Conservation (phyloP, 345 rosid species). For the Gynandropsis gynandra region DNA sequence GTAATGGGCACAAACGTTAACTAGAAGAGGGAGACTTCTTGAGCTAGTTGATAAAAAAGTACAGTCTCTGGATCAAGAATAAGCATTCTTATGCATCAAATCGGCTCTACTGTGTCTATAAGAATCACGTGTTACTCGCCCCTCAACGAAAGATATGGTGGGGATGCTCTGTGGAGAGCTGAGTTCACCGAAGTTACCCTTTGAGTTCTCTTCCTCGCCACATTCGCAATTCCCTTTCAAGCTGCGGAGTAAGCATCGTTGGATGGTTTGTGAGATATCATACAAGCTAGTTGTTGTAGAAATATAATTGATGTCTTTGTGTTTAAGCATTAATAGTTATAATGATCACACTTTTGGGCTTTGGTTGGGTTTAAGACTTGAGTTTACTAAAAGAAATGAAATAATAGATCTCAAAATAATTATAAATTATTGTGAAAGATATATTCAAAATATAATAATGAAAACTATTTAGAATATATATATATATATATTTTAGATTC, state of each 20-base stretch:
- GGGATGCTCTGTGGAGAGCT: constrained; percentile 56
- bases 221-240: constrained; percentile 52
- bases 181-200: constrained; percentile 56
- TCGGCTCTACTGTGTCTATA: constrained; percentile 83
- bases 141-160: constrained; percentile 73
- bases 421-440: too few relatives aligned
- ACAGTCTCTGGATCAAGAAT: constrained; percentile 48
- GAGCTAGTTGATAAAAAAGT: constrained; percentile 71
- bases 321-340: not conserved
- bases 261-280: too few relatives aligned
- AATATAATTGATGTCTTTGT: constrained; percentile 8
- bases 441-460: too few relatives aligned
- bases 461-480: too few relatives aligned
- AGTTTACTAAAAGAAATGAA: too few relatives aligned
- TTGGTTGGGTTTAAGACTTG: too few relatives aligned
- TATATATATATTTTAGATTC: too few relatives aligned
- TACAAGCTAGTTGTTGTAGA: too few relatives aligned
- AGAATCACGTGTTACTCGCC: constrained; percentile 57
- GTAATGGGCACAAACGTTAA: constrained; percentile 83
- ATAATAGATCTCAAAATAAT: too few relatives aligned
- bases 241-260: too few relatives aligned
- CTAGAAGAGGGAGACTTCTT: constrained; percentile 58
- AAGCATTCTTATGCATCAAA: constrained; percentile 67
- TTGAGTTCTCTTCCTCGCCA: constrained; percentile 78
- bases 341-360: too few relatives aligned